These are phyloP conservation scores for Thielaviopsis punctulata DNA, from an alignment of 2,329 filamentous ascomycete species.

Conservation along the genomic window DNA sequence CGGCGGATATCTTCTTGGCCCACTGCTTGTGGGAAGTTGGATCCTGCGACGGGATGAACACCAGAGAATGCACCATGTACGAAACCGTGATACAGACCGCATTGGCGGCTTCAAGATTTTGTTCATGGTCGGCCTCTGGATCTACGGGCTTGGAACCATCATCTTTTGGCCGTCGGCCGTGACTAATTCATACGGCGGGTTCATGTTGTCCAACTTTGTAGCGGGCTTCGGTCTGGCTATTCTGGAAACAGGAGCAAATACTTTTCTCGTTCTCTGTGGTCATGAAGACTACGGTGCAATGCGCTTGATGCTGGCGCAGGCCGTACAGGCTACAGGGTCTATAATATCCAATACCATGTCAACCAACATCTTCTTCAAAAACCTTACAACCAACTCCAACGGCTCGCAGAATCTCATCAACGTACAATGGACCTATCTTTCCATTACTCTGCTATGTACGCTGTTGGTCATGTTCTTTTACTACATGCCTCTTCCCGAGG, in stretches of 20 bases:
- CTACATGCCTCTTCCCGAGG: conserved; percentile 48
- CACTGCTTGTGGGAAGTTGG: conserved; percentile 51
- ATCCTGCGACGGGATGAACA: conserved; percentile 52
- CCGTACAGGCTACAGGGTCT: conserved; percentile 57
- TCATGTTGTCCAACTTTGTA: conserved; percentile 56
- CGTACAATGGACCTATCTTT: conserved; percentile 77
- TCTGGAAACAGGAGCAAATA: conserved; percentile 67
- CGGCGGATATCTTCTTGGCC: conserved; percentile 52
- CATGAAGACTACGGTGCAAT: conserved; percentile 56
- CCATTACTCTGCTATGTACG: conserved; percentile 58
- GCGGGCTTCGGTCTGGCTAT: conserved; percentile 62
- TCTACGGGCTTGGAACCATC: conserved; percentile 62
- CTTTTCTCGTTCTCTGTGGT: conserved; percentile 55
- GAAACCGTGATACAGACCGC: conserved; percentile 23
- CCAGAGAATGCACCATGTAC: conserved; percentile 25
- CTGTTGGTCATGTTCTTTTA: conserved; percentile 51
- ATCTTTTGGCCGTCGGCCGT: conserved; percentile 76
- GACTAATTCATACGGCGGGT: conserved; percentile 57
- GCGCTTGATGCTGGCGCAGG: conserved; percentile 59
- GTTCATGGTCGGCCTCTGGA: conserved; percentile 58
- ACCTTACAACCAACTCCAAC: conserved; percentile 28
- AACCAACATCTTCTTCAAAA: conserved; percentile 51
- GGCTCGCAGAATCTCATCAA: conserved; percentile 40
- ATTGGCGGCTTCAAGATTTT: conserved; percentile 60
- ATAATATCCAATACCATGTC: conserved; percentile 57